Percentiles rank a stretch among this genome's conserved stretches.
Evolutionary conservation across 768 basidiomycete genomes (phyloP).

Genomic region (Mycena albidolilacea): DNA sequence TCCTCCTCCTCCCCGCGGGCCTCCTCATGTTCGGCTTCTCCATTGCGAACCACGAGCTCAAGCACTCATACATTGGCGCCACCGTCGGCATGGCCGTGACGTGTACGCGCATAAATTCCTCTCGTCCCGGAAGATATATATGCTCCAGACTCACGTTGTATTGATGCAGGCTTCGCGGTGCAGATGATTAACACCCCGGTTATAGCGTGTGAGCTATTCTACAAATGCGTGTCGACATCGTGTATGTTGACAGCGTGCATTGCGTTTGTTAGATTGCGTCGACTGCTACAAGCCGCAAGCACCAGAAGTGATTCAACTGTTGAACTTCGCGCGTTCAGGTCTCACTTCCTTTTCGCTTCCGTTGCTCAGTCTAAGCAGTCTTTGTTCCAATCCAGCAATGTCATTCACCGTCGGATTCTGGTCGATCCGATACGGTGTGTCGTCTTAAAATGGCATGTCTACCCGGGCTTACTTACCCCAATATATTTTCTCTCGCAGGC

Average conservation of each 20-base stretch:
- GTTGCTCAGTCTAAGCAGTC: not conserved
- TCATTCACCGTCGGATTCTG: constrained; percentile 40
- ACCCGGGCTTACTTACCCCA: too few species aligned
- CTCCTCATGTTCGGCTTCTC: constrained; percentile 38
- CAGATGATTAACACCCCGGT: constrained; percentile 37
- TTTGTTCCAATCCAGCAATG: constrained; percentile 9
- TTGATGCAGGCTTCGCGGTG: constrained; percentile 34
- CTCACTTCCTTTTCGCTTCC: not conserved
- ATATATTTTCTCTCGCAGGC: constrained; percentile 44
- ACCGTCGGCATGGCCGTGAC: constrained; percentile 38
- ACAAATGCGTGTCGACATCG: not conserved
- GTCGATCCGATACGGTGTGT: constrained; percentile 28
- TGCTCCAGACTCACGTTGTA: not conserved
- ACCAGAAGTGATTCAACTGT: constrained; percentile 37
- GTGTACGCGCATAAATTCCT: constrained; percentile 17
- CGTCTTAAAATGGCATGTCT: too few species aligned
- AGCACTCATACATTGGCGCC: constrained; percentile 37
- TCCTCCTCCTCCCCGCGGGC: constrained; percentile 36
- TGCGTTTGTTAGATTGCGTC: constrained; percentile 27
- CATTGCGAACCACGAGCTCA: constrained; percentile 34
- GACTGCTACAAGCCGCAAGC: constrained; percentile 42
- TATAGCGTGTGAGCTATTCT: constrained; percentile 33
- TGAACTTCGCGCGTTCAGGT: constrained; percentile 41
- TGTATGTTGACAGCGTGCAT: not conserved
- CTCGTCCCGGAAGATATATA: not conserved